These are phyloP conservation scores for Cladorrhinum sp. DNA, from an alignment of 2,329 filamentous ascomycete genomes.

Conservation along the genomic window DNA sequence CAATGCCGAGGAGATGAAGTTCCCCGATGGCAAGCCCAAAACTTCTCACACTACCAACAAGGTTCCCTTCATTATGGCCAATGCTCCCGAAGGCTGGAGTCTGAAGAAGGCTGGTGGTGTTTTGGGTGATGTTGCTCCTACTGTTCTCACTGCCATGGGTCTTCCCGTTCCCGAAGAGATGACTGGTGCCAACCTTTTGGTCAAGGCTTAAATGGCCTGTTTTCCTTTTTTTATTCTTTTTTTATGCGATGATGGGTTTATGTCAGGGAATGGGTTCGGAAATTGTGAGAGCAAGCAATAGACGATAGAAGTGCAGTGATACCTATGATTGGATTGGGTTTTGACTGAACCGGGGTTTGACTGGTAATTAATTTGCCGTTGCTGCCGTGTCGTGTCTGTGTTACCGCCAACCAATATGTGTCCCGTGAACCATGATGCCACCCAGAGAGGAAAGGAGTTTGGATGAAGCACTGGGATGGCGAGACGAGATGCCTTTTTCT, in stretches of 20 bases:
- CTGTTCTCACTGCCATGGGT: conserved; percentile 85
- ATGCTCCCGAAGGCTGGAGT: conserved; percentile 85
- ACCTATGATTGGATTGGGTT: neutral
- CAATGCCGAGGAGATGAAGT: conserved; percentile 99
- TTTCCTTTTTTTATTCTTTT: neutral
- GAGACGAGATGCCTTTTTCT: neutral
- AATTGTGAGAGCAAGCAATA: conserved; percentile 8
- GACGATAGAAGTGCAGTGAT: conserved; percentile 18
- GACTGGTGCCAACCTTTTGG: conserved; percentile 79
- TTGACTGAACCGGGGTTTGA: too few relatives aligned
- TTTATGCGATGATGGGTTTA: neutral
- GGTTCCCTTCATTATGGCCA: conserved; percentile 97
- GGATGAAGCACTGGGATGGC: neutral
- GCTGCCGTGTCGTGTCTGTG: neutral
- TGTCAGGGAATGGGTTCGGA: neutral
- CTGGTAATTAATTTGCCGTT: neutral
- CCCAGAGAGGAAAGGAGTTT: neutral
- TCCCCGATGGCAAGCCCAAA: conserved; percentile 91
- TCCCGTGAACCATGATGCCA: neutral
- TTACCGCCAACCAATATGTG: neutral
- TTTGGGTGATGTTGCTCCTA: conserved; percentile 97
- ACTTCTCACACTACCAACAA: conserved; percentile 98
- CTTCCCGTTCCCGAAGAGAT: conserved; percentile 87
- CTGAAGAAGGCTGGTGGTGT: conserved; percentile 82
- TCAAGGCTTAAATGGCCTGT: conserved; percentile 56